phyloP scores from a whole-genome alignment of 345 rosid genomes.

The Alliaria petiolata region DNA sequence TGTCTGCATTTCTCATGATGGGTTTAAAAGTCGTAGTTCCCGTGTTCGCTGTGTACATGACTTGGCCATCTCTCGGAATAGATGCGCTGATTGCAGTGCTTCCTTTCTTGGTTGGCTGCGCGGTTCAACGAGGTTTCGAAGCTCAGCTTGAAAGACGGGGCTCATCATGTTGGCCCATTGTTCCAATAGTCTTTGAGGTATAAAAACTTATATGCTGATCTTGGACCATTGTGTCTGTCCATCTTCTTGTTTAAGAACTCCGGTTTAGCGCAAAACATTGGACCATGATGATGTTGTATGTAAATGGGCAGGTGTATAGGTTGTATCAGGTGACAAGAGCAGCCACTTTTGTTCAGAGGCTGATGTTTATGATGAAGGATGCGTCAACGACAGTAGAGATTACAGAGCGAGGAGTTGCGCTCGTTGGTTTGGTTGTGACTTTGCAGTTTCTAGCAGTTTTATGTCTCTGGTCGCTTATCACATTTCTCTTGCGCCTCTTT shows the following conservation, averaged over 20 bases:
- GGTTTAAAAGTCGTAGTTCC: conserved; percentile 70
- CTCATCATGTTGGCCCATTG: conserved; percentile 84
- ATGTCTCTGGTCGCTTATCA: conserved; percentile 81
- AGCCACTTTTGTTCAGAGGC: conserved; percentile 61
- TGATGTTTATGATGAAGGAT: conserved; percentile 65
- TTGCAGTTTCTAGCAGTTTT: conserved; percentile 67
- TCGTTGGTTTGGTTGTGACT: conserved; percentile 58
- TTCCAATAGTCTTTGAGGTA: conserved; percentile 86
- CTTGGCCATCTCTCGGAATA: conserved; percentile 71
- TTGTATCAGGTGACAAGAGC: conserved; percentile 82
- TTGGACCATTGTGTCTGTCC: too few species aligned
- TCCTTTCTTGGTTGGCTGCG: conserved; percentile 74
- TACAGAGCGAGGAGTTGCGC: conserved; percentile 51
- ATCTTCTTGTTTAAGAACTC: background rate
- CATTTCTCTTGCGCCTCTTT: conserved; percentile 75
- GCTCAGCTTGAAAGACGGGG: conserved; percentile 42
- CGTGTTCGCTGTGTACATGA: conserved; percentile 44
- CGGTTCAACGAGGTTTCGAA: conserved; percentile 66
- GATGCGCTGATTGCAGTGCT: conserved; percentile 60
- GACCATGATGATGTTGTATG: conserved; percentile 11
- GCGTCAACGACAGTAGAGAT: conserved; percentile 44
- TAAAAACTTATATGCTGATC: background rate
- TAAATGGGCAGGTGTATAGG: conserved; percentile 63
- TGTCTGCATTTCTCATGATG: conserved; percentile 54
- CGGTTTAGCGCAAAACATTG: background rate